Conservation (phyloP, 169 alveolate species). For the Plasmodium vinckei region DNA sequence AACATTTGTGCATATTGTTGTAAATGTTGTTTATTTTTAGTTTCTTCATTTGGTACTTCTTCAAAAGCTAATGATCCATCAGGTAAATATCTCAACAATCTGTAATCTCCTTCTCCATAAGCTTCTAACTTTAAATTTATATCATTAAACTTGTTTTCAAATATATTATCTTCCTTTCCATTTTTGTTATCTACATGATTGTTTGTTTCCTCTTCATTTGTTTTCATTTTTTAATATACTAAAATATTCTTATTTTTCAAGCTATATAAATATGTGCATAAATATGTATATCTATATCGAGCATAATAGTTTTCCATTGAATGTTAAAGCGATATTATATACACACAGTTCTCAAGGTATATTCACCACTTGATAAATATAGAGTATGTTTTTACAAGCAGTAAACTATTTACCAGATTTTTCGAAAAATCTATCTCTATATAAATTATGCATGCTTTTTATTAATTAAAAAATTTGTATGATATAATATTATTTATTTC, state of each 20-base stretch:
- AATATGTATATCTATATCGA: not conserved
- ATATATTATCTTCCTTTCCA: not conserved
- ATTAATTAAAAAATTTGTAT: too few relatives aligned
- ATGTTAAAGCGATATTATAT: too few relatives aligned
- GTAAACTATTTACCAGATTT: too few relatives aligned
- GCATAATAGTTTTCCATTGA: too few relatives aligned
- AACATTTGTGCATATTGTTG: constrained; percentile 70
- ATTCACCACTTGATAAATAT: too few relatives aligned
- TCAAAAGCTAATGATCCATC: constrained; percentile 77
- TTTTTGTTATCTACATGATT: not conserved
- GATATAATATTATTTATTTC: too few relatives aligned
- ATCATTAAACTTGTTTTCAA: constrained; percentile 10
- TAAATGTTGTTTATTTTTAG: constrained; percentile 39
- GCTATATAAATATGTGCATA: not conserved
- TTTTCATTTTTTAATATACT: constrained; percentile 1
- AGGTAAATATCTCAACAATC: constrained; percentile 81
- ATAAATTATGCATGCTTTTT: too few relatives aligned
- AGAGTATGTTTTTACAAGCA: too few relatives aligned
- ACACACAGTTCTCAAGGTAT: too few relatives aligned
- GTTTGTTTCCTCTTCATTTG: not conserved
- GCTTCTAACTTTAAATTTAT: constrained; percentile 74
- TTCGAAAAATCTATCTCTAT: too few relatives aligned
- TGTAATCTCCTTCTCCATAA: constrained; percentile 82
- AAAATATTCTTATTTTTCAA: not conserved
- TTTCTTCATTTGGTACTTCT: constrained; percentile 65